Base-by-base conservation (phyloP, 495 filamentous ascomycete species). In the Podospora tetraspora region DNA sequence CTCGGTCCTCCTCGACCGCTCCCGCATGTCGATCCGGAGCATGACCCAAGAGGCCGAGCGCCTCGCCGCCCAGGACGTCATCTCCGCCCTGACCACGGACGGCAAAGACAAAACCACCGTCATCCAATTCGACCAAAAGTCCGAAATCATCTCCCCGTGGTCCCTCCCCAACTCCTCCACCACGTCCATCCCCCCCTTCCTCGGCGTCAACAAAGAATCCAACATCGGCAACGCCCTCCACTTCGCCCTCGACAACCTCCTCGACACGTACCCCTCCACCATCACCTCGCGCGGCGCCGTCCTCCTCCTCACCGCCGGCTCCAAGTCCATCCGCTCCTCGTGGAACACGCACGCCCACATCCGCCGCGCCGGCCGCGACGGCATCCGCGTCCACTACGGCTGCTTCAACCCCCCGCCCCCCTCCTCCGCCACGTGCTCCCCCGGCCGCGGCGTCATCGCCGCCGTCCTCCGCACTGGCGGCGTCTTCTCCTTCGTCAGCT, bases 381-480 rank as follows among this genome's bases (percentile, higher is more conserved):
- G 69, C 57, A 71, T 75, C 52, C 67, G 73, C 30, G 68, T 75
- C 5, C 71, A 75, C 60, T 72, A 72, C 34, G 72, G 56, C 2
- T 73, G 73, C 52, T 67, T 73, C 64, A 68, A 63, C 69, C 37
- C 66, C 0, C 22, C 23, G 0, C 22, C 29, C 24, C n/a, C 30
- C 13, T 21, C 29, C 13, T 8, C 43, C 5, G 9, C 25, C 1
- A 13, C 62, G 25, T 73, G 73, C 21, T 57, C 58, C 2, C 67
- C 67, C 12, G 66, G 66, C 22, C 32, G 68, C 32, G 57, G 63
- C 1, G 30, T 73, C 30, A 71, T 80, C 43, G 73, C 71, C 21
- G 37, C 56, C 6, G 57, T 74, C 2, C 62, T 73, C 43, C 67
- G 66, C 6, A 73, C 71, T 9, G 73, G 73, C 13, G 73, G 73